Conservation (phyloP, 257 asterid species). For the Solanum pennellii region DNA sequence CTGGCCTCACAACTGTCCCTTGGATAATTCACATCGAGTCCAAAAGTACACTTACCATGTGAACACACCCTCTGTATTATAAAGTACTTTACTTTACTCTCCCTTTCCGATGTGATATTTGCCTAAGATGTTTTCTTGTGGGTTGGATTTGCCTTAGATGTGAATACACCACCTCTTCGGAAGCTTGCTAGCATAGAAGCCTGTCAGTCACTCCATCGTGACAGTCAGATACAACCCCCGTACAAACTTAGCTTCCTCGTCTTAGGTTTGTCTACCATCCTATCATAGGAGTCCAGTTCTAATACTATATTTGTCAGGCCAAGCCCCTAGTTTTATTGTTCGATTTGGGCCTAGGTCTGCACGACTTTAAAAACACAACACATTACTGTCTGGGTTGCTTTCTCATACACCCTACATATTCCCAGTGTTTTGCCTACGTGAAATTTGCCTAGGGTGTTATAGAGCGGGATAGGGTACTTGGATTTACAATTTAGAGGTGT, state of each 20-base stretch:
- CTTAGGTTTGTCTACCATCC: background rate
- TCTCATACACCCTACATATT: background rate
- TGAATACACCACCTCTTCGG: background rate
- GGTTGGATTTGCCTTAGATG: background rate
- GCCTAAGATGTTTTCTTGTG: background rate
- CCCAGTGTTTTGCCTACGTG: background rate
- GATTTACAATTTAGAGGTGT: background rate
- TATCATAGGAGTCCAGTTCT: background rate
- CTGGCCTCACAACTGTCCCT: background rate
- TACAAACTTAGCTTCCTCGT: background rate
- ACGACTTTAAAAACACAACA: background rate
- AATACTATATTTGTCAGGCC: background rate
- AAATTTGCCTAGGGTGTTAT: background rate
- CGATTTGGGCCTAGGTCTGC: background rate
- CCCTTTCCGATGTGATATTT: background rate
- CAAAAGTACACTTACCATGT: background rate
- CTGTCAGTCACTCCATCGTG: background rate
- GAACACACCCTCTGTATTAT: background rate
- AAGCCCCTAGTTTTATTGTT: background rate
- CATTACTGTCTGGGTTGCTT: background rate
- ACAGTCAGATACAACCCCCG: background rate
- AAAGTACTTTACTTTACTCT: background rate
- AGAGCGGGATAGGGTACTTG: background rate
- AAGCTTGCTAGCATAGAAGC: background rate
- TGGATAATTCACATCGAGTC: background rate